Evolutionary conservation across 129 eudicot species (phyloP).

Genomic region (Artemisia argyi): DNA sequence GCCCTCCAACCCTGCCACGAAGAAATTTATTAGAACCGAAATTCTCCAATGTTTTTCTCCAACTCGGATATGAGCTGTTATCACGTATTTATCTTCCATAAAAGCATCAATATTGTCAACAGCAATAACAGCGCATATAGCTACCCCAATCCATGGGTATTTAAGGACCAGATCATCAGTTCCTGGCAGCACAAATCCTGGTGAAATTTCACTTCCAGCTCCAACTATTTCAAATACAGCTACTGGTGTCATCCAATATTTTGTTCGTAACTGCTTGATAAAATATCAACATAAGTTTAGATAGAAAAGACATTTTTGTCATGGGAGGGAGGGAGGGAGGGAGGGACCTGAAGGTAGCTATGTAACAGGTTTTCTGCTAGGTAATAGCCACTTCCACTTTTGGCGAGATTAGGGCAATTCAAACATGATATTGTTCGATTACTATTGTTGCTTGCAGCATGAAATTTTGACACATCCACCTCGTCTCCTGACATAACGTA

Average conservation of each 20-base stretch:
- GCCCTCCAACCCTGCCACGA: conserved; percentile 10
- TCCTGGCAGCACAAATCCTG: not conserved
- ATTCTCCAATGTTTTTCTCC: conserved; percentile 1
- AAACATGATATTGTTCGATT: too few species aligned
- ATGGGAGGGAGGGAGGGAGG: not conserved
- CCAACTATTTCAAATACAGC: conserved; percentile 28
- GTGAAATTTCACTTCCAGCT: conserved; percentile 12
- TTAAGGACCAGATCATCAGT: not conserved
- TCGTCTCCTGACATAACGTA: too few species aligned
- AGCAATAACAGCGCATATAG: conserved; percentile 20
- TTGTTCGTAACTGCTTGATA: conserved; percentile 2
- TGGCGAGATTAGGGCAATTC: too few species aligned
- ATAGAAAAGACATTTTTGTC: not conserved
- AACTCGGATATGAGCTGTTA: conserved; percentile 6
- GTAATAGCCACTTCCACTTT: too few species aligned
- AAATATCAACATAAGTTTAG: too few species aligned
- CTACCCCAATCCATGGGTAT: conserved; percentile 24
- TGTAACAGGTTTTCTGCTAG: not conserved
- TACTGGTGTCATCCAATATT: conserved; percentile 10
- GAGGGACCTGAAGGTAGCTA: conserved; percentile 15
- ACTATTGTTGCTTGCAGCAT: too few species aligned
- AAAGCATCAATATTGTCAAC: not conserved
- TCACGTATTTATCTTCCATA: conserved; percentile 4
- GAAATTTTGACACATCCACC: too few species aligned
- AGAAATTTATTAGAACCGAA: not conserved